Conservation (phyloP, 192 early-diverging fungal genomes). For the Backusella parvicylindrica region DNA sequence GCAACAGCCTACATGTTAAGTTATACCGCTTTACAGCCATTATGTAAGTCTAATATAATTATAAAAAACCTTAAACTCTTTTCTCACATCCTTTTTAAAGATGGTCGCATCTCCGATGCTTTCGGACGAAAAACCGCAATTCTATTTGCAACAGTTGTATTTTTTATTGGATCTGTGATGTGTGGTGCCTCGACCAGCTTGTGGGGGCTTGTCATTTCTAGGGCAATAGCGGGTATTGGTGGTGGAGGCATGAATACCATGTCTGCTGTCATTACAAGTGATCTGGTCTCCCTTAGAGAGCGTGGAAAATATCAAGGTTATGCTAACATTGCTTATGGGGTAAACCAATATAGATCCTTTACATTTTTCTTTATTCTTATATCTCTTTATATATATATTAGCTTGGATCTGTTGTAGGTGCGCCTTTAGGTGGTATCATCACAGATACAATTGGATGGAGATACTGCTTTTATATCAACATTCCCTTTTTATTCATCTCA, state of each 20-base stretch:
- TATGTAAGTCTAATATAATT: conserved; percentile 59
- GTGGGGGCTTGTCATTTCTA: conserved; percentile 53
- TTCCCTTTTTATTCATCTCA: conserved; percentile 58
- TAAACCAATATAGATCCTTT: neutral
- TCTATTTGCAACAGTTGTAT: conserved; percentile 54
- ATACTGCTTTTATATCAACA: conserved; percentile 74
- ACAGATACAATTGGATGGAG: conserved; percentile 51
- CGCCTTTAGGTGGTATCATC: conserved; percentile 61
- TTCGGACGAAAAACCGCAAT: conserved; percentile 70
- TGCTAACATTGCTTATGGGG: conserved; percentile 27
- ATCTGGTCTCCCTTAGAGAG: conserved; percentile 67
- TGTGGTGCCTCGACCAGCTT: conserved; percentile 56
- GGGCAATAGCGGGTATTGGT: conserved; percentile 76
- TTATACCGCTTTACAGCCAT: conserved; percentile 72
- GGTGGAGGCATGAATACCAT: conserved; percentile 55
- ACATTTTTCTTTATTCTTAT: neutral
- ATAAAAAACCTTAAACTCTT: neutral
- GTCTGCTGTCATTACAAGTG: conserved; percentile 69
- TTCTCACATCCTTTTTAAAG: neutral
- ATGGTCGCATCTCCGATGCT: conserved; percentile 68
- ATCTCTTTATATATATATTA: neutral
- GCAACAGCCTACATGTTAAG: conserved; percentile 72
- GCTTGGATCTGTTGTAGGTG: conserved; percentile 58
- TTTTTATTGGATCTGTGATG: conserved; percentile 63
- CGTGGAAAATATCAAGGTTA: conserved; percentile 54